Evolutionary conservation across 306 rosid species (phyloP).

Genomic region (Vigna hirtella): DNA sequence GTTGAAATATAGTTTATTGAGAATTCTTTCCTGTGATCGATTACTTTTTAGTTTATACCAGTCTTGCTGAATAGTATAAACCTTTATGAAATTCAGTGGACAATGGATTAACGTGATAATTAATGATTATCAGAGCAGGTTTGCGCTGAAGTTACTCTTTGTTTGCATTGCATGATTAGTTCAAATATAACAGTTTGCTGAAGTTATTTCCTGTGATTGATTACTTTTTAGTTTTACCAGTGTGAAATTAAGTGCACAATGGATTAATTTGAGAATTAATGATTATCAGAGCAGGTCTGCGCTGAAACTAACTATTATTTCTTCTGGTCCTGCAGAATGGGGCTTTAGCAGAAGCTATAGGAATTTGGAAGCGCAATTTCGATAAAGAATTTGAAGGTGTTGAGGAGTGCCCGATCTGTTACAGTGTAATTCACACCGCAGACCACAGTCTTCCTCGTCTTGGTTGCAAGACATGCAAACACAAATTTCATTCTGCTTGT

Average conservation of each 20-base stretch:
- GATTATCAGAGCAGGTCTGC: slow-evolving; percentile 1
- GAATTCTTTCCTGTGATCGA: slow-evolving; percentile 23
- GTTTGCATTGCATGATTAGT: no score
- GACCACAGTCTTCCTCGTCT: slow-evolving; percentile 93
- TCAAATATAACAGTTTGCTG: no score
- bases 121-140: not conserved
- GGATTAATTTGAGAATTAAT: slow-evolving; percentile 20
- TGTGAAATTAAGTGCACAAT: slow-evolving; percentile 14
- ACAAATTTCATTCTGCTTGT: slow-evolving; percentile 96
- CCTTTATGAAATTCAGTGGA: slow-evolving; percentile 23
- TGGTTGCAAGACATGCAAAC: slow-evolving; percentile 98
- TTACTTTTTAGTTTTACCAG: not conserved
- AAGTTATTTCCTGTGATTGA: no score
- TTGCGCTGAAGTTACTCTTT: slow-evolving; percentile 17
- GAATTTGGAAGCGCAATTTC: slow-evolving; percentile 91
- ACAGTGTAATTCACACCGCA: slow-evolving; percentile 93
- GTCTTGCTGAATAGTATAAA: not conserved
- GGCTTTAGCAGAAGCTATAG: slow-evolving; percentile 92
- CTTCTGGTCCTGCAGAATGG: slow-evolving; percentile 79
- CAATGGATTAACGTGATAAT: slow-evolving; percentile 24
- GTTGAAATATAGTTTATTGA: not conserved
- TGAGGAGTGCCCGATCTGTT: slow-evolving; percentile 98
- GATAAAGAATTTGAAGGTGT: slow-evolving; percentile 99
- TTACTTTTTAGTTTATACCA: slow-evolving; percentile 13
- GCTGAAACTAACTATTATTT: slow-evolving; percentile 30